phyloP scores from a whole-genome alignment of 306 rosid species.

The Carpinus viminea region DNA sequence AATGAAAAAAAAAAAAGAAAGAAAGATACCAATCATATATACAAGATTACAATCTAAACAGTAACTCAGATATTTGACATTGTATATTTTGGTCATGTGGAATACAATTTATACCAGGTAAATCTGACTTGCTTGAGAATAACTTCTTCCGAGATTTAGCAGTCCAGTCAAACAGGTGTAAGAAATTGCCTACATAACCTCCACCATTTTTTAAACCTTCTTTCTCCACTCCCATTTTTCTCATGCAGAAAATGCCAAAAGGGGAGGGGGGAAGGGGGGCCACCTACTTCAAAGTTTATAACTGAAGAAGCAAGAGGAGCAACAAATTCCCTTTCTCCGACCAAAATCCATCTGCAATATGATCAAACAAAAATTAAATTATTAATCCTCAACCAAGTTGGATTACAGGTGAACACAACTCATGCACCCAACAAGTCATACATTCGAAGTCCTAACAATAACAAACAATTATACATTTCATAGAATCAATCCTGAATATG shows the following conservation, averaged over 20 bases:
- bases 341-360: conserved; percentile 31
- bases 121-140: conserved; percentile 64
- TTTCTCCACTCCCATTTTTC: conserved; percentile 77
- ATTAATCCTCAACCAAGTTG: not conserved
- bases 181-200: conserved; percentile 74
- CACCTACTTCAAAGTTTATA: conserved; percentile 35
- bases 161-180: conserved; percentile 91
- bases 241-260: conserved; percentile 30
- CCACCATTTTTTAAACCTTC: conserved; percentile 66
- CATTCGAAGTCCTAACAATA: not conserved
- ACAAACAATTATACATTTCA: not conserved
- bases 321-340: conserved; percentile 20
- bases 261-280: no score
- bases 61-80: not conserved
- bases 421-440: not conserved
- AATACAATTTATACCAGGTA: conserved; percentile 47
- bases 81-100: conserved; percentile 9
- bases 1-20: conserved; percentile 8
- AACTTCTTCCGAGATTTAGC: conserved; percentile 85
- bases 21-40: conserved; percentile 8
- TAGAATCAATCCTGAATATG: no score
- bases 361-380: conserved; percentile 10
- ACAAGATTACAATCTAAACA: conserved; percentile 13
- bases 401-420: not conserved
- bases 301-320: conserved; percentile 21